Conservation (phyloP, 2,329 filamentous ascomycete species). For the Dactylellina parvicollis region DNA sequence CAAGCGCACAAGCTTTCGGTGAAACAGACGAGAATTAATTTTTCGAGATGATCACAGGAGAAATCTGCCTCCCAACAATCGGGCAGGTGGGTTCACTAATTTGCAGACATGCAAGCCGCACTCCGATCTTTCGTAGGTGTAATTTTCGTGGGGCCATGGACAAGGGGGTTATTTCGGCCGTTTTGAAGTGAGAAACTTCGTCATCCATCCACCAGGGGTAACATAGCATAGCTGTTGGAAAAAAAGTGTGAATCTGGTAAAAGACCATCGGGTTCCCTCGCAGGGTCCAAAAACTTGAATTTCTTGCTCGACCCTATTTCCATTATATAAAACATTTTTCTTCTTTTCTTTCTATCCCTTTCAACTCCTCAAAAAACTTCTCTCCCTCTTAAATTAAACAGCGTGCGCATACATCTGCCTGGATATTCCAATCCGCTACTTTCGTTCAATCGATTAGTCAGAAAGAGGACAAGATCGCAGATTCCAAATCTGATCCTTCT, state of each 20-base stretch:
- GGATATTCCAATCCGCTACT: neutral
- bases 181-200: too few relatives aligned
- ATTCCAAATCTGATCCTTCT: neutral
- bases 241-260: too few relatives aligned
- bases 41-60: too few relatives aligned
- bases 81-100: slow-evolving; percentile 4
- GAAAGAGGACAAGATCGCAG: neutral
- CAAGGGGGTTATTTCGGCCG: too few relatives aligned
- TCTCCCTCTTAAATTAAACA: neutral
- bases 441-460: neutral
- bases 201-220: neutral
- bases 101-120: too few relatives aligned
- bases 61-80: neutral
- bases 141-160: too few relatives aligned
- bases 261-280: too few relatives aligned
- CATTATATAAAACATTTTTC: neutral
- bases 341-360: neutral
- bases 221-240: neutral
- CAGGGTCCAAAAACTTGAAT: neutral
- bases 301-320: neutral
- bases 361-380: neutral
- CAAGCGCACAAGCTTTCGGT: neutral
- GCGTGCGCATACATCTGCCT: too few relatives aligned
- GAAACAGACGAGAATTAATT: slow-evolving; percentile 2
- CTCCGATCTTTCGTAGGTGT: too few relatives aligned